These are phyloP conservation scores for Graphilbum fragrans DNA, from an alignment of 2,329 filamentous ascomycete species.

Conservation along the genomic window DNA sequence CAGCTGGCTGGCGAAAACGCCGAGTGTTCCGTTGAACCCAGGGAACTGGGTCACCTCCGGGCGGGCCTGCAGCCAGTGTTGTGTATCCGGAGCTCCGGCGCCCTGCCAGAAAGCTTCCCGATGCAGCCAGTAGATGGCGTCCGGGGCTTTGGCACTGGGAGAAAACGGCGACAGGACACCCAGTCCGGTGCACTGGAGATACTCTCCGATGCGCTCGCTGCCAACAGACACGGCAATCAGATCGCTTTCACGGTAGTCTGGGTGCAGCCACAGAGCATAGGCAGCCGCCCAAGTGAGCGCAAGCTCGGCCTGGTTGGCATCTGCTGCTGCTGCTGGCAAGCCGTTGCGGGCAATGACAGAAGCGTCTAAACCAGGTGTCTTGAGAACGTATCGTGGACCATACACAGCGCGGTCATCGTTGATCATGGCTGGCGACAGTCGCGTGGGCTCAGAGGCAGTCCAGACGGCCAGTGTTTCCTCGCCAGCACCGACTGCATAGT, in stretches of 20 bases:
- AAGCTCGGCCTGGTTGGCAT: neutral
- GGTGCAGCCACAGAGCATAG: constrained; percentile 11
- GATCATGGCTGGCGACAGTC: constrained; percentile 10
- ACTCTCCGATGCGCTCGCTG: constrained; percentile 4
- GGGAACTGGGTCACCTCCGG: constrained; percentile 41
- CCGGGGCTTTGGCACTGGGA: constrained; percentile 1
- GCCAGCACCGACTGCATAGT: constrained; percentile 3
- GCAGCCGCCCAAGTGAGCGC: constrained; percentile 7
- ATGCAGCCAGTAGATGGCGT: constrained; percentile 9
- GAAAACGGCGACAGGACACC: constrained; percentile 9
- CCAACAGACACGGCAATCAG: constrained; percentile 6
- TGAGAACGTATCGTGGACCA: no score
- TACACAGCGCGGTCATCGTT: constrained; percentile 9
- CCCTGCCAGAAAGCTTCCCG: constrained; percentile 12
- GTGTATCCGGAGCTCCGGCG: constrained; percentile 35
- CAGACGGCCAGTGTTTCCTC: constrained; percentile 4
- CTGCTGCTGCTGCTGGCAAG: neutral
- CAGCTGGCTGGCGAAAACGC: constrained; percentile 26
- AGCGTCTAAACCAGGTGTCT: constrained; percentile 1
- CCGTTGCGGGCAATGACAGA: no score
- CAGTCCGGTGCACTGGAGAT: constrained; percentile 8
- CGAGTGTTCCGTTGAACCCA: constrained; percentile 13
- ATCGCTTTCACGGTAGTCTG: constrained; percentile 4
- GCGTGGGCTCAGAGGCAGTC: constrained; percentile 1
- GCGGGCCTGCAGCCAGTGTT: constrained; percentile 45